Base-by-base conservation (phyloP, 2,329 filamentous ascomycete species). In the Cordyceps farinosa region DNA sequence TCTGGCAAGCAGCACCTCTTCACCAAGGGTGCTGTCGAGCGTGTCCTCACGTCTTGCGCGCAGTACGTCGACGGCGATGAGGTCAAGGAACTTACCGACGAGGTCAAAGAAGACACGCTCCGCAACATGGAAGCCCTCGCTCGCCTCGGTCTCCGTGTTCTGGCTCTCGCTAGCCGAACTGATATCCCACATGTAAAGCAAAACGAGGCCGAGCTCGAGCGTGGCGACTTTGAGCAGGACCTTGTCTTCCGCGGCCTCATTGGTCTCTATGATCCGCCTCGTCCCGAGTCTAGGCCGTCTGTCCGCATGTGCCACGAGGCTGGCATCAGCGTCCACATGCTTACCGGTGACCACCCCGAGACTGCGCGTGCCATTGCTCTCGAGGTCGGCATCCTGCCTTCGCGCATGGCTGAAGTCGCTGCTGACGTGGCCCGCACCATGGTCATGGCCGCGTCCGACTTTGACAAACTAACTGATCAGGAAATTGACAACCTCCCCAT, bases 241-340 rank as follows among this genome's bases (percentile, higher is more conserved):
- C 81, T 92, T 36, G 77, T 80, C 50, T 90, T 90, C 76, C 82
- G 86, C 40, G 90, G 90, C 1, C 79, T 92, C 11, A 83, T 90
- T 65, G 89, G 88, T 56, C 79, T 91, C n/a, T 90, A 90, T 66
- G 88, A 91, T 65, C 88, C 89, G 4, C 89, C 88, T 66, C 87
- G 88, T 1, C 80, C 84, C 0, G 89, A 90, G 70, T 88, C 88
- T 3, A 84, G 81, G 1, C 82, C 78, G 1, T 84, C 85, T 0
- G 85, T 89, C 51, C 73, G 76, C 30, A 76, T 78, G 60, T 88
- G 85, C 68, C 84, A 87, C 65, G 77, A 81, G 62, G 87, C 86
- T 42, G 87, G 87, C 30, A 84, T 89, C 59, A 80, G 81, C 62
- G 86, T 89, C 13, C 86, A 88, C 70, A 89, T 89, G 86, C 79